phyloP scores from a whole-genome alignment of 1,284 basidiomycete genomes.

The Stereum hirsutum region DNA sequence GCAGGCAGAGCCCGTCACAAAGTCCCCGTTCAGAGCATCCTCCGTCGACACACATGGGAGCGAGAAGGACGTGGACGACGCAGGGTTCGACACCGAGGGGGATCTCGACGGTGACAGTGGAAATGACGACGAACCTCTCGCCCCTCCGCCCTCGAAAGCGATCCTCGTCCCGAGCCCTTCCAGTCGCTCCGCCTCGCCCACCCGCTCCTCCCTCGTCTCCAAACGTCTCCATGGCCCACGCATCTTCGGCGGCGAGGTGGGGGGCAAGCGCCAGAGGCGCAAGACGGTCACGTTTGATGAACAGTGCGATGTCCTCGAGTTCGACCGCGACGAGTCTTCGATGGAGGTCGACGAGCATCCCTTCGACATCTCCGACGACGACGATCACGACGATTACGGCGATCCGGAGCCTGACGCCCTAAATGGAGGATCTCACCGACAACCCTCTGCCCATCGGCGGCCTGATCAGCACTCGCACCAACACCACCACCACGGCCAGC shows the following conservation, averaged over 20 bases:
- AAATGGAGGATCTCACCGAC: no score
- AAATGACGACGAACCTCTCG: conserved; percentile 15
- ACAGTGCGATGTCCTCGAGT: conserved; percentile 83
- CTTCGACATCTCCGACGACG: conserved; percentile 38
- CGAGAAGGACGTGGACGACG: no score
- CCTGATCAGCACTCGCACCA: no score
- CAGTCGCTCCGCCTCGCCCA: conserved; percentile 35
- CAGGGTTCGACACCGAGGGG: no score
- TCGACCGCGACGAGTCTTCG: conserved; percentile 49
- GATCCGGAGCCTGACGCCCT: not conserved
- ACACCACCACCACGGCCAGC: no score
- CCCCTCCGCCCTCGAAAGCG: conserved; percentile 18
- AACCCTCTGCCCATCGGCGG: no score
- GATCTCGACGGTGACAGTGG: no score
- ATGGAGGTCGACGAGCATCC: conserved; percentile 26
- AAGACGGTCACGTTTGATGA: conserved; percentile 87
- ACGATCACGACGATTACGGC: no score
- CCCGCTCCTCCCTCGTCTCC: conserved; percentile 70
- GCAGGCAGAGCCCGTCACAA: conserved; percentile 69
- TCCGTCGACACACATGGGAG: no score
- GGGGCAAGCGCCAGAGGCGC: conserved; percentile 41
- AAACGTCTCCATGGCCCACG: conserved; percentile 80
- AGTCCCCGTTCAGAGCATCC: conserved; percentile 66
- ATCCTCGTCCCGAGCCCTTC: no score
- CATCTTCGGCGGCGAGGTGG: conserved; percentile 37